Evolutionary conservation across 208 protist species (phyloP).

Genomic region (Ichthyophonus hoferi): DNA sequence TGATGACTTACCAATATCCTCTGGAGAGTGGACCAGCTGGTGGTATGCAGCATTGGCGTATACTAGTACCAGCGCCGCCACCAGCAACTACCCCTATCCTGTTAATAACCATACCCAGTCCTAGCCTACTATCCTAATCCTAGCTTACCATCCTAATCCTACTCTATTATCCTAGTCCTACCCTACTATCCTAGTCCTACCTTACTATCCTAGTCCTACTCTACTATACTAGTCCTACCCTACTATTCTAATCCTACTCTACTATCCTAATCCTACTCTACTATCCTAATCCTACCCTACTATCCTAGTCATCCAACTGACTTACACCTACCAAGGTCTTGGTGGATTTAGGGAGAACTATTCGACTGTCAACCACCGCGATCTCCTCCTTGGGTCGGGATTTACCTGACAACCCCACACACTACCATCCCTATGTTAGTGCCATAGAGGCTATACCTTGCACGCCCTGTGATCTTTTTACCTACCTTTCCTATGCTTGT

Average conservation of each 20-base stretch:
- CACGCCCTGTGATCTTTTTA: too few species aligned
- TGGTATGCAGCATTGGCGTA: neutral
- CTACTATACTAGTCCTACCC: neutral
- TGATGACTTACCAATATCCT: neutral
- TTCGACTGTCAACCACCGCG: neutral
- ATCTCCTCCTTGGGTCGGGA: neutral
- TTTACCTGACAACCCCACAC: neutral
- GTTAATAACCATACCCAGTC: too few species aligned
- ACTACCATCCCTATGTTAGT: too few species aligned
- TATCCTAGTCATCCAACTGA: too few species aligned
- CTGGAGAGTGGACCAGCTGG: neutral
- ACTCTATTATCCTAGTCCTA: neutral
- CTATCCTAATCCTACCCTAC: too few species aligned
- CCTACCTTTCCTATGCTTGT: neutral
- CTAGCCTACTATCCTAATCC: neutral
- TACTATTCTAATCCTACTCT: too few species aligned
- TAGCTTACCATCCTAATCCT: neutral
- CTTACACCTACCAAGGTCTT: neutral
- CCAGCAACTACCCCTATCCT: too few species aligned
- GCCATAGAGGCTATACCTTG: too few species aligned
- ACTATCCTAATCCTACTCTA: too few species aligned
- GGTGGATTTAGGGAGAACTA: neutral
- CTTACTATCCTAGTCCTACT: neutral
- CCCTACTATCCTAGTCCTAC: neutral
- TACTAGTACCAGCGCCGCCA: too few species aligned